Base-by-base conservation (phyloP, 495 filamentous ascomycete species). In the Penicillium canariense region DNA sequence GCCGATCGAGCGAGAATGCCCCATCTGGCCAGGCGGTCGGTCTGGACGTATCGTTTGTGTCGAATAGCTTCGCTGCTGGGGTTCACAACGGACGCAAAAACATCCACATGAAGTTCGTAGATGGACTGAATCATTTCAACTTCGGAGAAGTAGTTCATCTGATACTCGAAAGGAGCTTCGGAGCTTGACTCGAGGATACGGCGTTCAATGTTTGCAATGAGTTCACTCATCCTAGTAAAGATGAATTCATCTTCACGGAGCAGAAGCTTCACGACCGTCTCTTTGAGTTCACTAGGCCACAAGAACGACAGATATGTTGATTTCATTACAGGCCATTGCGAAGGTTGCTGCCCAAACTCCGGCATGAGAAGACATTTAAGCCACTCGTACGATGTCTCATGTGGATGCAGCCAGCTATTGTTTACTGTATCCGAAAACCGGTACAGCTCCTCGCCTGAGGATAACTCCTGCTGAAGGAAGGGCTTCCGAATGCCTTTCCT, bases 21-120 rank as follows among this genome's bases (percentile, higher is more conserved):
- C 95, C 95, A 97, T 58, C 89, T 80, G 15, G 77, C 78, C 15
- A 96, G 67, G 18, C 88, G 81, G 51, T 88, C 86, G 52, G 82
- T 81, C 54, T 90, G 88, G 30, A 81, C 63, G 34, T 79, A 53
- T 46, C 83, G 75, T 30, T 81, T 86, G 14, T 60, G 73, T 35
- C 73, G 65, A 43, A 87, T 84, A 18, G 88, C 82, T 12, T 85
- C 82, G 53, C 84, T 91, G 65, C 79, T 86, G 0, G 89, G 85
- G 54, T 86, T 85, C 15, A 87, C 93, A 51, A 90, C 86, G 14
- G 84, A 76, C 31, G 87, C 84, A 60, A 88, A 96, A 7, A 91
- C 77, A 51, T 97, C 93, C 2, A 98, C 76, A 61, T 97, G 90
- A 8, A 99, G 75, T 67, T 99, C 94, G 55, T 91, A 92, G 1